A percentile compares a stretch with the other conserved stretches of the same genome.
Conservation (phyloP, 768 basidiomycete genomes). For the Tulasnella sp. region DNA sequence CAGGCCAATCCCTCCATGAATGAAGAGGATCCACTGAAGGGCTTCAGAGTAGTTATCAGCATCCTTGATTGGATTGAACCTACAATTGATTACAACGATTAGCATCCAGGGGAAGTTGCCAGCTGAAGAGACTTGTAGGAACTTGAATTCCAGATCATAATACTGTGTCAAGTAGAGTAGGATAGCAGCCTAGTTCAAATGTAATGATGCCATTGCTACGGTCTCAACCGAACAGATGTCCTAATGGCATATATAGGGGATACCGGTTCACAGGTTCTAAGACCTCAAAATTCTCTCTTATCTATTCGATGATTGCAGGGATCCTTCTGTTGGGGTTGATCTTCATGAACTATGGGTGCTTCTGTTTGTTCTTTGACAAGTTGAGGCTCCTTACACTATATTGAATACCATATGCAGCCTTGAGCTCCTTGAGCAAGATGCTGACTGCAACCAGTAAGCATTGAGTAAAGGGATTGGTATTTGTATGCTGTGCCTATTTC, state of each 20-base stretch:
- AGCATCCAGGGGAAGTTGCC: neutral
- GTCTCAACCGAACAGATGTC: neutral
- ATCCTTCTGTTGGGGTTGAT: slow-evolving; percentile 63
- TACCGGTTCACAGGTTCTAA: slow-evolving; percentile 41
- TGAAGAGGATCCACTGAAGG: slow-evolving; percentile 81
- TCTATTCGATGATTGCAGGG: slow-evolving; percentile 51
- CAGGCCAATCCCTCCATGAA: slow-evolving; percentile 24
- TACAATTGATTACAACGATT: neutral
- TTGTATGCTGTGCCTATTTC: slow-evolving; percentile 27
- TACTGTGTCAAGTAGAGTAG: slow-evolving; percentile 64
- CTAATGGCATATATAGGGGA: too few relatives aligned
- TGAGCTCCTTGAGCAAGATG: slow-evolving; percentile 46
- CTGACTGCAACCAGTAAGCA: too few relatives aligned
- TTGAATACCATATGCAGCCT: slow-evolving; percentile 37
- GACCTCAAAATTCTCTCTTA: slow-evolving; percentile 46
- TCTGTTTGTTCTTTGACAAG: slow-evolving; percentile 58
- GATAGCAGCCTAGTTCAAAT: slow-evolving; percentile 58
- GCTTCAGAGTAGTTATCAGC: slow-evolving; percentile 52
- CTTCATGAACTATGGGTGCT: slow-evolving; percentile 64
- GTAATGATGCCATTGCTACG: neutral
- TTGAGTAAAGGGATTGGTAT: slow-evolving; percentile 23
- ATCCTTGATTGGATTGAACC: slow-evolving; percentile 40
- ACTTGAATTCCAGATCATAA: slow-evolving; percentile 62
- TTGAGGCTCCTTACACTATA: slow-evolving; percentile 36
- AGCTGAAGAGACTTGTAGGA: slow-evolving; percentile 28